Base-by-base conservation (phyloP, 208 protist species). In the Novymonas esmeraldas region DNA sequence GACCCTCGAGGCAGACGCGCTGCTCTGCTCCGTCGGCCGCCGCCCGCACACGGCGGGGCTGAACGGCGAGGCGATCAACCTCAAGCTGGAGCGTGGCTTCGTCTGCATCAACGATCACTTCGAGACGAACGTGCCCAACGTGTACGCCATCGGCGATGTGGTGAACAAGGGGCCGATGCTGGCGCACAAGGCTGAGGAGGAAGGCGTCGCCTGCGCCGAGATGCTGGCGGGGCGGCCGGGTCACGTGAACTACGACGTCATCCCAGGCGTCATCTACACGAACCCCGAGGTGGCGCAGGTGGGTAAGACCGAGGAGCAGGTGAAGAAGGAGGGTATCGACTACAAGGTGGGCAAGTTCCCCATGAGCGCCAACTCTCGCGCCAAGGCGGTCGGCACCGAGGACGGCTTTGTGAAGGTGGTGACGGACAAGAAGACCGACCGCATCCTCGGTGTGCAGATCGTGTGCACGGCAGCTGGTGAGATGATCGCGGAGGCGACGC, bases 161-260 rank as follows among this genome's bases (percentile, higher is more conserved):
- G 95, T 99, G 36, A 87, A 88, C 54, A 96, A 96, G 79, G 99
- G 99, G 36, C 97, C 98, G 31, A 99, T 99, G 98, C 92, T 99
- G 6, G 99, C 99, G 6, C 99, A 99, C 96, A 99, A 99, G 92
- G 99, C 98, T 28, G 98, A 99, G 87, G 98, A 99, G 42, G 98
- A 99, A 75, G 99, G 98, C 64, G 95, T 99, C 42, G 94, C 95
- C 18, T 85, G 90, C 54, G 97, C 96, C 9, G 98, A 99, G 85
- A 50, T 89, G 34, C 76, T 99, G 39, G 95, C 95, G 44, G 95
- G 96, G 39, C 89, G 93, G 78, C 67, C 85, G 11, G 90, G 95
- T 11, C 97, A 99, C 75, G 94, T 99, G 20, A 99, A 99, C 88
- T 99, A 99, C 84, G 83, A 98, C 73, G 82, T 92, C 50, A 99